Conservation (phyloP, 2,329 filamentous ascomycete genomes). For the Cytospora mali region DNA sequence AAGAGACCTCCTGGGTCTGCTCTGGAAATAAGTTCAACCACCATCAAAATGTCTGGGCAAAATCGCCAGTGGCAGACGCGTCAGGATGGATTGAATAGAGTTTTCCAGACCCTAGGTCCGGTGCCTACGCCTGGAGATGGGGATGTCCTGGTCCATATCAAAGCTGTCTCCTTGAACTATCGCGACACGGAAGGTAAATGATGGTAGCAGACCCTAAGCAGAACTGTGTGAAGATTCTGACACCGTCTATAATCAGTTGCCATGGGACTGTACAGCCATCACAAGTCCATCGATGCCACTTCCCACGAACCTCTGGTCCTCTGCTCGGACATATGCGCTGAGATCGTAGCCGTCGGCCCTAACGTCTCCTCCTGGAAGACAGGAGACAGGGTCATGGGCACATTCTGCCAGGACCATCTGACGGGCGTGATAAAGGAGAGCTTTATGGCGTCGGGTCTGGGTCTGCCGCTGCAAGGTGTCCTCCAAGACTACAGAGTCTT, state of each 20-base stretch:
- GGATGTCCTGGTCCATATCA: conserved; percentile 55
- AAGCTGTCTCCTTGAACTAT: conserved; percentile 52
- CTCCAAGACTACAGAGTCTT: conserved; percentile 64
- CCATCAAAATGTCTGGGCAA: conserved; percentile 10
- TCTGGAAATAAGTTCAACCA: no score
- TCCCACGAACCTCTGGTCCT: conserved; percentile 55
- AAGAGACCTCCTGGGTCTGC: neutral
- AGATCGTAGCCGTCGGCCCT: conserved; percentile 54
- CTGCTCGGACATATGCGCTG: conserved; percentile 72
- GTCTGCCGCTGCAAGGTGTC: conserved; percentile 61
- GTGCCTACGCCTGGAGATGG: conserved; percentile 51
- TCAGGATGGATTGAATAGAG: conserved; percentile 59
- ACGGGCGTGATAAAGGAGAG: conserved; percentile 60
- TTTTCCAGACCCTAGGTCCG: conserved; percentile 47
- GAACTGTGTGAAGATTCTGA: neutral
- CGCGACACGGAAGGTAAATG: conserved; percentile 51
- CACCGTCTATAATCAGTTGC: conserved; percentile 49
- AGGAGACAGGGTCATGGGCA: conserved; percentile 68
- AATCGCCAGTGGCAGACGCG: conserved; percentile 54
- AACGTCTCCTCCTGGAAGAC: conserved; percentile 47
- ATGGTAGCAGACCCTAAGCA: neutral
- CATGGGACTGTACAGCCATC: conserved; percentile 69
- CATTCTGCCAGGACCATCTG: conserved; percentile 61
- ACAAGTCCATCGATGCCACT: conserved; percentile 51
- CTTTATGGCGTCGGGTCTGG: conserved; percentile 60